A percentile compares a stretch with the other conserved stretches of the same genome.
phyloP scores from a whole-genome alignment of 345 rosid species.

The rapeseed (Brassica napus) region DNA sequence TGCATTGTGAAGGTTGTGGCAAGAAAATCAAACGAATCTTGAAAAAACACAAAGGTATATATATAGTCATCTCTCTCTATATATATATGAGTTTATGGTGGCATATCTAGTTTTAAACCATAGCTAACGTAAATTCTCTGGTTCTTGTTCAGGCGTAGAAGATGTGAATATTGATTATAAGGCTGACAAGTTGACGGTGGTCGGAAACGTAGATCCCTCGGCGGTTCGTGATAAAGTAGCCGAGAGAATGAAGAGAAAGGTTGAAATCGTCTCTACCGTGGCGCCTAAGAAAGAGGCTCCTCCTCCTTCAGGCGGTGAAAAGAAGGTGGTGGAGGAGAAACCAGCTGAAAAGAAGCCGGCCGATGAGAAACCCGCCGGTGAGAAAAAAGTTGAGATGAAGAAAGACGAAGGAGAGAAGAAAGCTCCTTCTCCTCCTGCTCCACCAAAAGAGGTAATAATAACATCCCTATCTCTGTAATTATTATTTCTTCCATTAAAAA shows the following conservation, averaged over 20 bases:
- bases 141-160: neutral
- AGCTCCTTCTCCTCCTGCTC: slow-evolving; percentile 36
- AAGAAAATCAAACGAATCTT: slow-evolving; percentile 57
- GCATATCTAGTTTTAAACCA: neutral
- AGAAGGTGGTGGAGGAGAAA: slow-evolving; percentile 47
- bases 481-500: neutral
- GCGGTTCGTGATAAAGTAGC: neutral
- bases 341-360: slow-evolving; percentile 42
- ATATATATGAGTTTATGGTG: neutral
- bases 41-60: slow-evolving; percentile 55
- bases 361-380: slow-evolving; percentile 36
- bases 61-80: neutral
- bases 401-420: slow-evolving; percentile 52
- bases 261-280: slow-evolving; percentile 42
- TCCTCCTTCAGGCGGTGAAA: slow-evolving; percentile 28
- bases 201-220: neutral
- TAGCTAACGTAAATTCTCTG: neutral
- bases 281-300: slow-evolving; percentile 43
- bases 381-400: slow-evolving; percentile 39
- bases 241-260: slow-evolving; percentile 39
- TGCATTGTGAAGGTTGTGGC: slow-evolving; percentile 96
- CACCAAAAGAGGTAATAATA: slow-evolving; percentile 33
- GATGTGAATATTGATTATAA: slow-evolving; percentile 1
- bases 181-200: neutral
- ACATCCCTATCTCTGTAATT: neutral